Evolutionary conservation across 1,284 basidiomycete genomes (phyloP), one percentile per base, ranked within the genome.

Genomic region (Cryptococcus neoformans): DNA sequence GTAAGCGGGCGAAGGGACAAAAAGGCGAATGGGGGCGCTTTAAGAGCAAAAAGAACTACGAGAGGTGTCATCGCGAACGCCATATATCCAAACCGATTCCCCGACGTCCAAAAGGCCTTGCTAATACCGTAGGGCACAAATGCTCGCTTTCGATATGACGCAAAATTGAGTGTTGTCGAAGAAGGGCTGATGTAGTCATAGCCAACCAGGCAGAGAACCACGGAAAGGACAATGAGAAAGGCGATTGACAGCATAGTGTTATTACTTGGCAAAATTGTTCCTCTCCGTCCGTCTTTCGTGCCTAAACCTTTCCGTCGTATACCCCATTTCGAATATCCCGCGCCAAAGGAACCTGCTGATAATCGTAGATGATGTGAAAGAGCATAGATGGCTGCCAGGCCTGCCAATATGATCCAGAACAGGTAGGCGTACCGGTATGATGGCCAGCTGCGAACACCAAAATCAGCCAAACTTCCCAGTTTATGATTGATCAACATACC

Each of bases 11-110:
- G 83, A 28, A 87, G 79, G n/a, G 89, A 84, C 65, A 92, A 84
- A 46, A 92, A 68, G 50, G 89, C 90, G 66, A 91, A 87, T 0
- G 91, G 91, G 10, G 87, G 85, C 3, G 87, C 82, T 73, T 92
- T 92, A 72, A 92, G 82, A 3, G 87, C 89, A 57, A 92, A 82
- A 9, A 91, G 80, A 54, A 92, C 80, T 54, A 85, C 85, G 14
- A 92, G 81, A 0, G 90, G 90, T 36, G 89, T 80, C 36, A 92
- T 80, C 1, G 88, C 85, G 67, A 90, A 92, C 2, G 88, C 85
- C 56, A 92, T 86, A 58, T 88, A 80, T 1, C 90, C 90, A 8
- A 85, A 83, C 21, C 90, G 81, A 36, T 83, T 84, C 14, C 86
- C 87, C 0, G 84, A 80, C 0, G 89, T 87, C 90, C 90, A 93